Evolutionary conservation across 352 stramenopile species (phyloP), one percentile per base, ranked within the genome.

Genomic region (Achlya hypogyna): DNA sequence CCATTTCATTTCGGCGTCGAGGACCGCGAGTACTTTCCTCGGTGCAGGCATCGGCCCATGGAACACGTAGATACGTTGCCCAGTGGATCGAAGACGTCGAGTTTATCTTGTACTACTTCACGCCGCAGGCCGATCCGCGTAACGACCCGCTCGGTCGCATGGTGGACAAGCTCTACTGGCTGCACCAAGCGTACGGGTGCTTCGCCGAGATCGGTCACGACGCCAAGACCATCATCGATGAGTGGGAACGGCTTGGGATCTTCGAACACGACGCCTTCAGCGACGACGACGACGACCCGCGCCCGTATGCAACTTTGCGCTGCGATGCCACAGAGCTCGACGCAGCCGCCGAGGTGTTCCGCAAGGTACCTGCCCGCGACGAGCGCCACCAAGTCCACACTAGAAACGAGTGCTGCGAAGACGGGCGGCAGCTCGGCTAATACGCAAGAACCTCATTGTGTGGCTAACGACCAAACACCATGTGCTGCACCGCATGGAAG

Each of bases 121-220:
- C 32, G 14, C 32, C 54, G 12, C n/a, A 38, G 5, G 27, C 20
- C 25, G 54, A 64, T n/a, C 35, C 54, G 14, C 32, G 54, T 8
- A 35, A 38, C 14, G 54, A 64, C 25, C 54, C 54, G 22, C 54
- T 64, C 0, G 54, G 54, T 20, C 54, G 54, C 12, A 64, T 64
- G 54, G 40, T 64, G 29, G 54, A 64, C 54, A 64, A 64, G 27
- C 54, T 64, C 5, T 35, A 35, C 14, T 64, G 54, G 54, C 34
- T 64, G 9, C 35, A 64, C 20, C 54, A 64, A 16, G 51, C 54
- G 54, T 64, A 64, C 34, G n/a, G n/a, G 23, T 64, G 54, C 22
- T 29, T 64, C 3, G 40, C 34, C 22, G 35, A 49, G 16, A 38
- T 31, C 8, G 54, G 54, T 22, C 22, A 51, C 40, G 54, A 64